Base-by-base conservation (phyloP, 257 asterid genomes). In the Voacanga thouarsii region DNA sequence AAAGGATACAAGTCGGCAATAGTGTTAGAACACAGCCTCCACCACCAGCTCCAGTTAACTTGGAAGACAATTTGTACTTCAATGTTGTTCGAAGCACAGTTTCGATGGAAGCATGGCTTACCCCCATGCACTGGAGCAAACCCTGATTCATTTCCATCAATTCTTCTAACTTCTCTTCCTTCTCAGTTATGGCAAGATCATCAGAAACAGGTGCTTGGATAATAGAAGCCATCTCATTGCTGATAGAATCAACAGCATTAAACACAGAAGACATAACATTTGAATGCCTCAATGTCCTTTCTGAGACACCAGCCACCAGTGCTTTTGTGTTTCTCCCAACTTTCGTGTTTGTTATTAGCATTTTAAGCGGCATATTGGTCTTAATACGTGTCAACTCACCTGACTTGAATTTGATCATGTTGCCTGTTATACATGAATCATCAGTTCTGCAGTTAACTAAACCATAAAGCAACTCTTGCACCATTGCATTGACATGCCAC, bases 31-130 rank as follows among this genome's bases (percentile, higher is more conserved):
- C 97, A 66, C 99, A 95, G 83, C 99, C 99, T 65, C 99, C 99
- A 72, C 99, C 99, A 72, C 99, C 99, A 78, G 99, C 99, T 85
- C 99, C 99, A 2, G 98, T 93, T 75, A 95, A 86, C 86, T 95
- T 95, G 71, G 99, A 88, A 21, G 94, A 76, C 30, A 93, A 85
- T 86, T 93, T 95, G 87, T 87, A 93, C 82, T 89, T 95, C 69
- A 85, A 82, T 16, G 99, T 92, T 24, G 92, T 88, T 74, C 87
- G 88, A 66, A 93, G 88, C 84, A 95, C 97, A 24, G 89, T 88
- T 80, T 95, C 99, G 51, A 95, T 95, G 28, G 97, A 88, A 81
- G 89, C 86, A 65, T 95, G 99, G 88, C 96, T 90, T 82, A 95
- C 99, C 21, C 97, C 99, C 98, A 95, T 95, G 82, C 97, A 90